Percentiles rank a stretch among this genome's conserved stretches.
These are phyloP conservation scores for Stachybotrys chlorohalonatus DNA, from an alignment of 2,329 filamentous ascomycete species.

Conservation along the genomic window DNA sequence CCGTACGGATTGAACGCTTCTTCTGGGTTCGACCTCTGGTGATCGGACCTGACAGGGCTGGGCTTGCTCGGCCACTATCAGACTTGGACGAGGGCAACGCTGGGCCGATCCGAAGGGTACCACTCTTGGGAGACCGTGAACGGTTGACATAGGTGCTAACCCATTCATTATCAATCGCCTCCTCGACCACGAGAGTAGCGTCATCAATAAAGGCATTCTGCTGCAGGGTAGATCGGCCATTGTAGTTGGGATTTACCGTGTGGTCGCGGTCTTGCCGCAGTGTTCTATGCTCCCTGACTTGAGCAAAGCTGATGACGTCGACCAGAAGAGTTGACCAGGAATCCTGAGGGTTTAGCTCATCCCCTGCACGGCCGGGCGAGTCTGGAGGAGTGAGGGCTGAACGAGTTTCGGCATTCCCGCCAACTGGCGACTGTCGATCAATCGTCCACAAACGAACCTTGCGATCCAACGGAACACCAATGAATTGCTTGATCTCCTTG, in stretches of 20 bases:
- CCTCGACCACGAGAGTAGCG: slow-evolving; percentile 75
- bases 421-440: slow-evolving; percentile 28
- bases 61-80: slow-evolving; percentile 60
- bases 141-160: slow-evolving; percentile 41
- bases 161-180: slow-evolving; percentile 53
- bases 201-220: slow-evolving; percentile 61
- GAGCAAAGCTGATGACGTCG: slow-evolving; percentile 44
- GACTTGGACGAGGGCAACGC: slow-evolving; percentile 17
- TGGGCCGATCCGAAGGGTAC: slow-evolving; percentile 19
- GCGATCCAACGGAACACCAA: slow-evolving; percentile 56
- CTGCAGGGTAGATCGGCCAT: slow-evolving; percentile 59
- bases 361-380: slow-evolving; percentile 22
- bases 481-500: slow-evolving; percentile 58
- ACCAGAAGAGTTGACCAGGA: slow-evolving; percentile 34
- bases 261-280: slow-evolving; percentile 42
- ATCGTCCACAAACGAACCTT: slow-evolving; percentile 75
- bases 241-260: slow-evolving; percentile 67
- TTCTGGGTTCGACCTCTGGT: slow-evolving; percentile 65
- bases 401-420: slow-evolving; percentile 21
- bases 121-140: slow-evolving; percentile 23
- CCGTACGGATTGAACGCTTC: slow-evolving; percentile 58
- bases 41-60: slow-evolving; percentile 47
- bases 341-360: slow-evolving; percentile 13
- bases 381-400: slow-evolving; percentile 30
- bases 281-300: slow-evolving; percentile 16